These are phyloP conservation scores for Fusarium tjaetaba DNA, from an alignment of 2,329 filamentous ascomycete genomes.

Conservation along the genomic window DNA sequence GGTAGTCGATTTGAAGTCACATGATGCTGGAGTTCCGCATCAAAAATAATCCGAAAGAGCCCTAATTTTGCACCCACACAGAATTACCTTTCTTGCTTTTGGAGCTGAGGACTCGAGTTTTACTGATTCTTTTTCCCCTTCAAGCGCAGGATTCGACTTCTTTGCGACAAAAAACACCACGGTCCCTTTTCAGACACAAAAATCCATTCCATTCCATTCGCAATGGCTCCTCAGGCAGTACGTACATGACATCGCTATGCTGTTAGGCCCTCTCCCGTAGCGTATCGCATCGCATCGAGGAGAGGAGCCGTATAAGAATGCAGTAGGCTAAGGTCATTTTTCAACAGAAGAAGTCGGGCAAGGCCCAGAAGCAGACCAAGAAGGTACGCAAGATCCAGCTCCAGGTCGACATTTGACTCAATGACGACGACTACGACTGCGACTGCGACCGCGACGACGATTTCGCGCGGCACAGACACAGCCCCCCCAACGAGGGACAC, in stretches of 20 bases:
- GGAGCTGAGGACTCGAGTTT: slow-evolving; percentile 16
- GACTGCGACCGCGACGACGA: neutral
- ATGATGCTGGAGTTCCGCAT: neutral
- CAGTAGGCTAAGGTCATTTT: slow-evolving; percentile 93
- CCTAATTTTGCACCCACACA: slow-evolving; percentile 45
- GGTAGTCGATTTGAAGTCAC: neutral
- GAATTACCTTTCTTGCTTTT: neutral
- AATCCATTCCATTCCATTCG: slow-evolving; percentile 48
- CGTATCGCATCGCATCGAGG: neutral
- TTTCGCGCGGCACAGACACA: neutral
- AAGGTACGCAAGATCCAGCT: slow-evolving; percentile 66
- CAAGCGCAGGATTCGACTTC: slow-evolving; percentile 85
- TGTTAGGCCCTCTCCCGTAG: slow-evolving; percentile 69
- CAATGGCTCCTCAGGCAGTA: slow-evolving; percentile 92
- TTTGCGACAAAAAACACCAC: slow-evolving; percentile 59
- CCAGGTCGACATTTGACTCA: neutral
- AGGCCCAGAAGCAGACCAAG: slow-evolving; percentile 84
- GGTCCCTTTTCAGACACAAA: slow-evolving; percentile 44
- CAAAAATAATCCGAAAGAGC: slow-evolving; percentile 36
- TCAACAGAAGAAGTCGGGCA: slow-evolving; percentile 73
- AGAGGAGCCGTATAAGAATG: slow-evolving; percentile 55
- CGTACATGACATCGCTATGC: slow-evolving; percentile 90
- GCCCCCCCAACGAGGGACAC: neutral
- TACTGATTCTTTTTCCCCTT: slow-evolving; percentile 10
- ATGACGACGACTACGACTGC: neutral